A percentile compares a stretch with the other conserved stretches of the same genome.
These are phyloP conservation scores for Salvia sclarea DNA, from an alignment of 305 asterid species.

Conservation along the genomic window DNA sequence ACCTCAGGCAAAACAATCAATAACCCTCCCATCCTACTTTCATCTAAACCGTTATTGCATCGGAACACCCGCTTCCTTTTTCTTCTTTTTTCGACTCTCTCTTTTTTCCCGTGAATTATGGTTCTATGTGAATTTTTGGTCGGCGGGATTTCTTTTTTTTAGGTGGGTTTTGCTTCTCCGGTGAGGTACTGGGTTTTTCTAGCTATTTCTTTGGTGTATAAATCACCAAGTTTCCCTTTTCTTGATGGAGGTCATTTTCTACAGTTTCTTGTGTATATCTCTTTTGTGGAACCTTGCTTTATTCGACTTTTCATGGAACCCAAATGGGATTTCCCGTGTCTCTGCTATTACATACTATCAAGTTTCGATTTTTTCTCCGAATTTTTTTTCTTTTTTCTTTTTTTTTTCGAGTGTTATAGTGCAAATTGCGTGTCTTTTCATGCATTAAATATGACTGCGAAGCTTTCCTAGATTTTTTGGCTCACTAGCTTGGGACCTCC, in stretches of 20 bases:
- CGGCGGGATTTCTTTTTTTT: background rate
- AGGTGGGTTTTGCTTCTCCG: constrained; percentile 30
- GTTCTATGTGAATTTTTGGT: constrained; percentile 4
- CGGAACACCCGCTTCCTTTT: constrained; percentile 11
- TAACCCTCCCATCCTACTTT: constrained; percentile 13
- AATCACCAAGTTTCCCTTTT: background rate
- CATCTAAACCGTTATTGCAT: constrained; percentile 36
- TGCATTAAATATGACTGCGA: constrained; percentile 33
- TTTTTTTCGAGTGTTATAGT: background rate
- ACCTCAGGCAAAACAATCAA: constrained; percentile 3
- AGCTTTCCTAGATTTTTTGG: constrained; percentile 29
- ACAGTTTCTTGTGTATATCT: constrained; percentile 17
- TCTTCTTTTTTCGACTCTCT: background rate
- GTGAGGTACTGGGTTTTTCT: constrained; percentile 17
- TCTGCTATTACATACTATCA: constrained; percentile 3
- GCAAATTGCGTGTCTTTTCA: constrained; percentile 21
- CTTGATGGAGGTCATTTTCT: background rate
- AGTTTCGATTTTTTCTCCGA: background rate
- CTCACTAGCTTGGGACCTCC: constrained; percentile 5
- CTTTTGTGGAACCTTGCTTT: constrained; percentile 28
- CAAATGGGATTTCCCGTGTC: constrained; percentile 40
- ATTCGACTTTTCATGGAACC: constrained; percentile 21
- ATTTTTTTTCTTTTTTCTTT: too few species aligned
- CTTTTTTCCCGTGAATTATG: constrained; percentile 15
- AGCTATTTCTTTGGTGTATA: background rate